Conservation (phyloP, 2,329 filamentous ascomycete species). For the Ustulina deusta region DNA sequence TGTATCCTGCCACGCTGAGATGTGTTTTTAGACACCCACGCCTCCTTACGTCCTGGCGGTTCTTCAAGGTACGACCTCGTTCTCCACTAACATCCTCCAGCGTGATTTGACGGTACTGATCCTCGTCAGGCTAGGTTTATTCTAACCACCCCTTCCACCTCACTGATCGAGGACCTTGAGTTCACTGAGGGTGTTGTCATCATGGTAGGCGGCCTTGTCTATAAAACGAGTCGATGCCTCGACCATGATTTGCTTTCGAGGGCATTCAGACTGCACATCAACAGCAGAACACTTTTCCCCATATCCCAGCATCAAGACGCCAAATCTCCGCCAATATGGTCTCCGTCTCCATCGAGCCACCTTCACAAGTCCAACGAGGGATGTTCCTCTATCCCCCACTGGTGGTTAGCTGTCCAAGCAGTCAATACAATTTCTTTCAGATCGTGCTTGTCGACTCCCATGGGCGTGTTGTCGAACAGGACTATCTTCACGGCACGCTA, state of each 20-base stretch:
- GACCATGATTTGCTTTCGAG: neutral
- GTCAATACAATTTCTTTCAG: slow-evolving; percentile 44
- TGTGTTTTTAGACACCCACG: slow-evolving; percentile 18
- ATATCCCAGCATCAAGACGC: neutral
- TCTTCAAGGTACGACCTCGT: slow-evolving; percentile 22
- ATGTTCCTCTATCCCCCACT: slow-evolving; percentile 46
- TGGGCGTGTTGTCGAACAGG: slow-evolving; percentile 34
- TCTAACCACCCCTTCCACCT: slow-evolving; percentile 4
- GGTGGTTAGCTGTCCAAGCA: slow-evolving; percentile 41
- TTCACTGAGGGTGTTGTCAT: neutral
- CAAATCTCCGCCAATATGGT: slow-evolving; percentile 39
- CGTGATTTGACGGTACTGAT: slow-evolving; percentile 24
- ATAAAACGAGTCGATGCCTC: slow-evolving; percentile 32
- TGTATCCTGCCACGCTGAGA: slow-evolving; percentile 22
- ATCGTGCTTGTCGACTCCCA: slow-evolving; percentile 44
- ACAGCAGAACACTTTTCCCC: neutral
- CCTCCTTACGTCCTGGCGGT: slow-evolving; percentile 16
- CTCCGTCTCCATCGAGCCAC: slow-evolving; percentile 45
- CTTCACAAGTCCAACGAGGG: slow-evolving; percentile 43
- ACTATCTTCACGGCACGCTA: slow-evolving; percentile 42
- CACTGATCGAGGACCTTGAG: neutral
- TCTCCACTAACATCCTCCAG: slow-evolving; percentile 29
- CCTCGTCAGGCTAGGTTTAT: slow-evolving; percentile 4
- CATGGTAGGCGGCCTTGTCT: slow-evolving; percentile 9
- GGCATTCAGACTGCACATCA: neutral